Evolutionary conservation across 106 monocot genomes (phyloP), one percentile per base, ranked within the genome.

Genomic region (Platanthera guangdongensis): DNA sequence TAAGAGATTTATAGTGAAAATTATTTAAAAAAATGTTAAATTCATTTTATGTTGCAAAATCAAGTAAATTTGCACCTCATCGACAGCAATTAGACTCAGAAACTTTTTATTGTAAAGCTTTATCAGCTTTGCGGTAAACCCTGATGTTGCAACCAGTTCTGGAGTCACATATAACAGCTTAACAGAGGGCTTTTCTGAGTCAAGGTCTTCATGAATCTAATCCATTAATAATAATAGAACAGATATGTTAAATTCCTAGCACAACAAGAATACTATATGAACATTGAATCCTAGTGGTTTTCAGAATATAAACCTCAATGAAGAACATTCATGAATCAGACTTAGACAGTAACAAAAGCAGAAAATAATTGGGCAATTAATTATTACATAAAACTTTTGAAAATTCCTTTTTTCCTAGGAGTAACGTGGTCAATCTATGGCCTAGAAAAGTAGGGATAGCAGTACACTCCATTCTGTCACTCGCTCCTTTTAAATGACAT

Each of bases 121-220:
- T 50, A 53, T 83, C 69, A 96, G 84, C 74, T 89, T 93, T 71
- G 84, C 54, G 74, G 75, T 85, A 68, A 93, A 96, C 52, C 93
- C 90, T 83, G 49, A 59, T 47, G 90, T 90, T 64, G 85, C 95
- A 69, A 96, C 80, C 68, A 96, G 78, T 82, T 96, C 95, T 54
- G 95, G 95, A 64, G 95, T 96, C 57, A 93, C 95, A 84, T 96
- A 96, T 74, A 96, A 75, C 75, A 96, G 79, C 72, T 79, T 90
- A 51, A 90, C 14, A 50, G 84, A 85, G 54, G 93, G 95, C 78
- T 84, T 93, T 79, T 88, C 93, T 65, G 84, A 87, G 72, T 89
- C 81, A 45, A 96, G 83, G 72, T 93, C 93, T 78, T 92, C 95
- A 84, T 86, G 83, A 74, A 96, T 93, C 95, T 96, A 74, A 30